A percentile compares a stretch with the other conserved stretches of the same genome.
Conservation (phyloP, 163 green algal genomes). For the Scenedesmus sp. region DNA sequence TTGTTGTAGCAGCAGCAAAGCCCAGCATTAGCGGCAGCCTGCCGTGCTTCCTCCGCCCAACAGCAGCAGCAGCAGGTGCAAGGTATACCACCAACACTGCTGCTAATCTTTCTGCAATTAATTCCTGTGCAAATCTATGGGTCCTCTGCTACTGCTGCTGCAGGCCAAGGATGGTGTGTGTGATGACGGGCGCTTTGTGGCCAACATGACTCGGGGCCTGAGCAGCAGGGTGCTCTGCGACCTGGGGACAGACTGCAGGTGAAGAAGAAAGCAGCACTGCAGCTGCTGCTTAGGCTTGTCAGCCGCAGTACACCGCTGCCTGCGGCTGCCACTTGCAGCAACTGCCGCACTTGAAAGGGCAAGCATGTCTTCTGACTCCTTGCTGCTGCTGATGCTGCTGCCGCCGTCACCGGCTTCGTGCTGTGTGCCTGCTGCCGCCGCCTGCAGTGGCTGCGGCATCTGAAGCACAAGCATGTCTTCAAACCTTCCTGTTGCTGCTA, state of each 20-base stretch:
- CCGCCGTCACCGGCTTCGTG: background rate
- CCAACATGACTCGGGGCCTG: background rate
- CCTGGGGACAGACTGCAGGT: constrained; percentile 50
- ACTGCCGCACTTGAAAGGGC: too few relatives aligned
- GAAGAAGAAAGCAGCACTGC: background rate
- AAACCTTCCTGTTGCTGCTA: background rate
- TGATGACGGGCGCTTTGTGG: constrained; percentile 40
- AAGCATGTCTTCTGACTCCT: background rate
- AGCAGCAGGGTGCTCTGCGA: constrained; percentile 43
- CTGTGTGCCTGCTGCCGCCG: background rate
- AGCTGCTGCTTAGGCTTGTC: background rate
- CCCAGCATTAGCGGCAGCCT: too few relatives aligned
- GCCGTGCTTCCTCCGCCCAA: too few relatives aligned
- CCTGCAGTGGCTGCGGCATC: too few relatives aligned
- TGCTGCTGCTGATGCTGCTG: background rate
- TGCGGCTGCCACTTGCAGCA: background rate
- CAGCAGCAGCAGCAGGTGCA: background rate
- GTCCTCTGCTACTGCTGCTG: background rate
- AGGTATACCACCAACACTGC: background rate
- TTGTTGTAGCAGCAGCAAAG: background rate
- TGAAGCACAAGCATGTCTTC: background rate
- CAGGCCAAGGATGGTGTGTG: constrained; percentile 48
- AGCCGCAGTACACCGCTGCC: background rate
- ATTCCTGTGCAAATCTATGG: background rate
- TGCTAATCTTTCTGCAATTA: background rate